Evolutionary conservation across 2,329 filamentous ascomycete genomes (phyloP).

Genomic region (Colletotrichum trifolii): DNA sequence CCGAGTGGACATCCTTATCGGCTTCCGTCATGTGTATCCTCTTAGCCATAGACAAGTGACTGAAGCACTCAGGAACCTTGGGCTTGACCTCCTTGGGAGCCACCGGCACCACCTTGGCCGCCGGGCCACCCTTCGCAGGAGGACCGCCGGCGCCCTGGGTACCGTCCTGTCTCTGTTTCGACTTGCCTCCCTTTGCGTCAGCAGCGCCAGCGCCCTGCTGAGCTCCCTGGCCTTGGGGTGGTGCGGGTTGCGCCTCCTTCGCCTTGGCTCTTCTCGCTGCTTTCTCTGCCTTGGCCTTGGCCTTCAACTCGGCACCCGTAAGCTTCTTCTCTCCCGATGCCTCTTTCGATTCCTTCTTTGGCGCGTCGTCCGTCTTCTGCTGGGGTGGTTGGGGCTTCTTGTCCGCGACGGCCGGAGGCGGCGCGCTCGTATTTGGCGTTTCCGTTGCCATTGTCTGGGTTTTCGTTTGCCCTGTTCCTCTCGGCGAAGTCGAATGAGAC

Average conservation of each 20-base stretch:
- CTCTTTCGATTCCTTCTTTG: slow-evolving; percentile 28
- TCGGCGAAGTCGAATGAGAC: neutral
- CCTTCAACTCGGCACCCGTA: slow-evolving; percentile 85
- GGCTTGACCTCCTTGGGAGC: slow-evolving; percentile 65
- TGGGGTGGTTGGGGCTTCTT: slow-evolving; percentile 26
- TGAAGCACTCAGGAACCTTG: slow-evolving; percentile 78
- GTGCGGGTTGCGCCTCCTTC: slow-evolving; percentile 64
- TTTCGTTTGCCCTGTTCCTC: neutral
- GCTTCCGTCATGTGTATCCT: slow-evolving; percentile 66
- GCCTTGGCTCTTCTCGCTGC: slow-evolving; percentile 82
- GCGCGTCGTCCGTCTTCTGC: slow-evolving; percentile 25
- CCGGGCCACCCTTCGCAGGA: slow-evolving; percentile 47
- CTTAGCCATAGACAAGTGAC: slow-evolving; percentile 79
- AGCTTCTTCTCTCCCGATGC: slow-evolving; percentile 63
- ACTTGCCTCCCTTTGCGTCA: slow-evolving; percentile 60
- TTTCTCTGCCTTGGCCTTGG: slow-evolving; percentile 91
- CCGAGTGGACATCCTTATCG: slow-evolving; percentile 85
- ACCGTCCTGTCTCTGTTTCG: slow-evolving; percentile 59
- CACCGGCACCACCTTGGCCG: slow-evolving; percentile 47
- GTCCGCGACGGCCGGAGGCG: slow-evolving; percentile 19
- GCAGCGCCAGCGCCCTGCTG: slow-evolving; percentile 45
- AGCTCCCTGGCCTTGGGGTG: slow-evolving; percentile 50
- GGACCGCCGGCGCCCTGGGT: slow-evolving; percentile 42
- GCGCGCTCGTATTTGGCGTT: slow-evolving; percentile 22
- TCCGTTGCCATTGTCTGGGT: slow-evolving; percentile 30